These are phyloP conservation scores for Aspergillus puulaauensis DNA, from an alignment of 2,329 filamentous ascomycete genomes.

Conservation along the genomic window DNA sequence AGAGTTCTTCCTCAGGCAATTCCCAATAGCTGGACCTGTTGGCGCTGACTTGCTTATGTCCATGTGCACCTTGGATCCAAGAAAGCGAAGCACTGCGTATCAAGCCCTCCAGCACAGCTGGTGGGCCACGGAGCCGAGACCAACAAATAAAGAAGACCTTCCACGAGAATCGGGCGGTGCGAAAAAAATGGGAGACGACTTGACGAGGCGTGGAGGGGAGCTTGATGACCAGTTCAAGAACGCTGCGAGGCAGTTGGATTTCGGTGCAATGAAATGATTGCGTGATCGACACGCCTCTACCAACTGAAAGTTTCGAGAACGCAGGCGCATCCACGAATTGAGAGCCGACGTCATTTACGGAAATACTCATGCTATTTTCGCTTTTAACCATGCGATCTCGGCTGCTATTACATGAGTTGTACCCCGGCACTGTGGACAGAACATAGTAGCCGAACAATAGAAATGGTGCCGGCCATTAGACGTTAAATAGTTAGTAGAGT, in stretches of 20 bases:
- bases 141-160: slow-evolving; percentile 77
- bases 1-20: slow-evolving; percentile 72
- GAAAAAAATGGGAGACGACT: slow-evolving; percentile 76
- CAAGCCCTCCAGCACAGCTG: slow-evolving; percentile 79
- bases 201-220: slow-evolving; percentile 73
- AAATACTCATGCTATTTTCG: background rate
- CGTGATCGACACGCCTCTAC: background rate
- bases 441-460: background rate
- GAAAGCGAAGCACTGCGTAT: slow-evolving; percentile 73
- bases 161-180: slow-evolving; percentile 73
- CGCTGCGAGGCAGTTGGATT: slow-evolving; percentile 80
- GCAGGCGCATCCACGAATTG: background rate
- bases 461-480: background rate
- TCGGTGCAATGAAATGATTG: slow-evolving; percentile 49
- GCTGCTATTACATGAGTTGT: background rate
- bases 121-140: slow-evolving; percentile 81
- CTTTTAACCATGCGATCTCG: background rate
- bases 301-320: background rate
- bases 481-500: background rate
- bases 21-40: slow-evolving; percentile 75
- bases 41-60: slow-evolving; percentile 86
- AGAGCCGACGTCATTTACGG: background rate
- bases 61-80: slow-evolving; percentile 84
- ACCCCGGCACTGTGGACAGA: background rate
- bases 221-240: slow-evolving; percentile 67